Conservation (phyloP, 2,329 filamentous ascomycete genomes). For the Knufia fluminis region DNA sequence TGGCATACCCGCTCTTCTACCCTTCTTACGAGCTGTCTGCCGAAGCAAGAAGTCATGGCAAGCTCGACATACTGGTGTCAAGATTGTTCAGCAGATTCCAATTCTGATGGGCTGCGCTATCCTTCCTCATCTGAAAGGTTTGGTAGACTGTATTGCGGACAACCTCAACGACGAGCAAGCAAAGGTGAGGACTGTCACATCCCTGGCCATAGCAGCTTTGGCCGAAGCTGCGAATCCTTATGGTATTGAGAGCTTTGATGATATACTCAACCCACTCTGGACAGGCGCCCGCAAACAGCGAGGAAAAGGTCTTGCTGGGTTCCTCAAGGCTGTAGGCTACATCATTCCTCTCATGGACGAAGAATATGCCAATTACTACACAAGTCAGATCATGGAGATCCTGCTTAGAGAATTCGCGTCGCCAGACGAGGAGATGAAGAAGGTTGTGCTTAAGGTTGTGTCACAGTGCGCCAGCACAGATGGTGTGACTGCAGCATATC, state of each 20-base stretch:
- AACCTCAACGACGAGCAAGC: constrained; percentile 97
- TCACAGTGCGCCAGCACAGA: constrained; percentile 92
- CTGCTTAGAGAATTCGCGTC: constrained; percentile 90
- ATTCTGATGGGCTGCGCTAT: constrained; percentile 98
- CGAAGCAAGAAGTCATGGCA: constrained; percentile 99
- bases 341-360: constrained; percentile 99
- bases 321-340: constrained; percentile 93
- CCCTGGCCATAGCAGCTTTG: constrained; percentile 84
- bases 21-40: constrained; percentile 91
- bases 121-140: constrained; percentile 83
- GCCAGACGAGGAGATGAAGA: constrained; percentile 99
- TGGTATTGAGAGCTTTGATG: constrained; percentile 97
- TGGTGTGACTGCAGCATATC: constrained; percentile 85
- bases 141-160: constrained; percentile 92
- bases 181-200: constrained; percentile 93
- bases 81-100: constrained; percentile 97
- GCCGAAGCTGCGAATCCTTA: constrained; percentile 96
- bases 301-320: constrained; percentile 89
- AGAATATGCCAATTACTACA: constrained; percentile 99
- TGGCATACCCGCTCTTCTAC: constrained; percentile 87
- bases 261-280: constrained; percentile 95
- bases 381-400: constrained; percentile 97
- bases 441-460: constrained; percentile 94
- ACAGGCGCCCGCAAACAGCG: constrained; percentile 92
- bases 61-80: constrained; percentile 92